Conservation (phyloP, 305 asterid species). For the Solanum hybrid region DNA sequence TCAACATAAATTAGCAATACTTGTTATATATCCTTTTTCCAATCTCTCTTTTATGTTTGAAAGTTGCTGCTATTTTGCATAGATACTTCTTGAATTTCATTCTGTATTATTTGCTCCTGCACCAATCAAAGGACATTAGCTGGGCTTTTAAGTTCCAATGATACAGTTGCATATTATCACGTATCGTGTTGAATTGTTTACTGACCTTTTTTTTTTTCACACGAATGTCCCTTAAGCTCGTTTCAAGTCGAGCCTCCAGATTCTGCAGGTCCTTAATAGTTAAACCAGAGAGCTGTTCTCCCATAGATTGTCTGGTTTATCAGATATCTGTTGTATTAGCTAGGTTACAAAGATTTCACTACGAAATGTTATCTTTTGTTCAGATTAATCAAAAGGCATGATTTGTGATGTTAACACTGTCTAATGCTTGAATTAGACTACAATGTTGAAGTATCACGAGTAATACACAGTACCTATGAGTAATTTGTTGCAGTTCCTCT, state of each 20-base stretch:
- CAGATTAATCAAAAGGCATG: background rate
- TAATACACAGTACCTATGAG: slow-evolving; percentile 34
- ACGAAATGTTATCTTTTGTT: background rate
- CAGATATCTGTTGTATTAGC: background rate
- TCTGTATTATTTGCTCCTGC: slow-evolving; percentile 32
- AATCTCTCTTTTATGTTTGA: background rate
- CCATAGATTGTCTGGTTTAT: slow-evolving; percentile 35
- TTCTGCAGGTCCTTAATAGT: slow-evolving; percentile 16
- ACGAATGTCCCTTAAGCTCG: slow-evolving; percentile 32
- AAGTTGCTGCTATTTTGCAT: background rate
- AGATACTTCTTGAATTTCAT: slow-evolving; percentile 38
- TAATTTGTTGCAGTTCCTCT: slow-evolving; percentile 44
- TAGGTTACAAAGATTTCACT: background rate
- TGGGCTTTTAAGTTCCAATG: background rate
- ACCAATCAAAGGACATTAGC: background rate
- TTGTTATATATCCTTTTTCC: background rate
- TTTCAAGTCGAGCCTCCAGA: slow-evolving; percentile 35
- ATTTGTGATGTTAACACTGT: background rate
- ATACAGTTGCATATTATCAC: background rate
- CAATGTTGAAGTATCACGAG: background rate
- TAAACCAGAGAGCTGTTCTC: slow-evolving; percentile 40
- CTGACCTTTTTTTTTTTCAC: slow-evolving; percentile 21
- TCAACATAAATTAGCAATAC: background rate
- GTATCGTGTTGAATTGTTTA: background rate
- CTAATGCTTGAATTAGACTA: background rate